These are phyloP conservation scores for Orbilia quercus DNA, from an alignment of 2,329 filamentous ascomycete genomes.

Conservation along the genomic window DNA sequence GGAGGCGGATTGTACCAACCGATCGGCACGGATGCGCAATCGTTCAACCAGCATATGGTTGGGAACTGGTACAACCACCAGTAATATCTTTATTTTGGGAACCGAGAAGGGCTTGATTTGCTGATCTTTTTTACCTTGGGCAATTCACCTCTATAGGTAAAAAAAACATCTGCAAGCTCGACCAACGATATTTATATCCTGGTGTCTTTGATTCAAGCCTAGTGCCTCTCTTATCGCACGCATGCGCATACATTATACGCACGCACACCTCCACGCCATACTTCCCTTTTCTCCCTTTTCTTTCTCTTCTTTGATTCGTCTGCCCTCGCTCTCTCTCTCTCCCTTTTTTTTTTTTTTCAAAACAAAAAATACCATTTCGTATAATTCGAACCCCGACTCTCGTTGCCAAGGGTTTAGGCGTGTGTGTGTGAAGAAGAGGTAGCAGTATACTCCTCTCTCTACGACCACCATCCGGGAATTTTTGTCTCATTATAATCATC, in stretches of 20 bases:
- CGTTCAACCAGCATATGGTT: conserved; percentile 54
- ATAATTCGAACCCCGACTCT: conserved; percentile 1
- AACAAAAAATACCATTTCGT: not conserved
- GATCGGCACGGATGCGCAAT: conserved; percentile 50
- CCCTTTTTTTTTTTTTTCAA: too few relatives aligned
- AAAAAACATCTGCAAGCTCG: not conserved
- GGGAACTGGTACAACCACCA: conserved; percentile 56
- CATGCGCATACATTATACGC: not conserved
- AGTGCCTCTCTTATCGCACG: not conserved
- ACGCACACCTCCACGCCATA: conserved; percentile 30
- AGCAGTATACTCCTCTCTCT: conserved; percentile 20
- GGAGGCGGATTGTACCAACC: conserved; percentile 47
- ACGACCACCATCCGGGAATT: conserved; percentile 9
- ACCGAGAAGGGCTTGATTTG: conserved; percentile 21
- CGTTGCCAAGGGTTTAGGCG: not conserved
- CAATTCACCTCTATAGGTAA: conserved; percentile 40
- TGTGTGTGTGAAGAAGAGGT: conserved; percentile 9
- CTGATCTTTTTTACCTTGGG: conserved; percentile 21
- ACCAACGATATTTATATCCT: not conserved
- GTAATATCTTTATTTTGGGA: conserved; percentile 24
- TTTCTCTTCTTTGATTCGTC: not conserved
- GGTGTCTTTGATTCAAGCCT: too few relatives aligned
- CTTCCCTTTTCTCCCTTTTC: not conserved
- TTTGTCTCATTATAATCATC: not conserved
- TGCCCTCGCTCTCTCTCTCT: too few relatives aligned